Base-by-base conservation (phyloP, 139 green algal species). In the Auxenochlorella pyrenoidosa region DNA sequence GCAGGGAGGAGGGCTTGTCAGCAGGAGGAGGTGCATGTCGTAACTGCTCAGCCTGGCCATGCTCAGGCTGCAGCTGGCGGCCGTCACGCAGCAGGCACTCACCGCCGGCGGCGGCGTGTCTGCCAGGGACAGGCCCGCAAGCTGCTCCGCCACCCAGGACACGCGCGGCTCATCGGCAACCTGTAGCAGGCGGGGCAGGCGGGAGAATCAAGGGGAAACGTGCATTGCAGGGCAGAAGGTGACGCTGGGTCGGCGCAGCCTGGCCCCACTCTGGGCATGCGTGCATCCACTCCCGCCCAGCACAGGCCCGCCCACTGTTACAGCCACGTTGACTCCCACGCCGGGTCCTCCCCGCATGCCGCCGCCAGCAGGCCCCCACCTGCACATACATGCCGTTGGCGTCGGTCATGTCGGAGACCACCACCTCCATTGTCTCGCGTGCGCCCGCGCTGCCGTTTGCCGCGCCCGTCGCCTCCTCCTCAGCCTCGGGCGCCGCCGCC, bases 331-430 rank as follows among this genome's bases (percentile, higher is more conserved):
- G n/a, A n/a, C n/a, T n/a, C n/a, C n/a, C n/a, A n/a, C n/a, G n/a
- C n/a, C n/a, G n/a, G n/a, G n/a, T n/a, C n/a, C n/a, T n/a, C n/a
- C n/a, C n/a, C n/a, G n/a, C n/a, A n/a, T n/a, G n/a, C n/a, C n/a
- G n/a, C n/a, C n/a, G n/a, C n/a, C n/a, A n/a, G n/a, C n/a, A n/a
- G n/a, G n/a, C n/a, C n/a, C 58, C 5, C 59, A 85, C 75, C 93
- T 98, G 96, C 59, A 96, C 87, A 83, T 95, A 98, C 91, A 99
- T 97, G 51, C 90, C 79, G 47, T 82, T 92, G 19, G 91, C 94
- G 75, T 93, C 92, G 43, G 90, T 79, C 63, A 98, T 92, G 38
- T 99, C 96, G 22, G 96, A 98, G 44, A 99, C 95, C 26, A 94
- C 89, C 58, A 99, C 94, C 54, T 88, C 65, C 51, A 91, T 34